Conservation (phyloP, 129 eudicot species). For the Flaveria sonorensis region DNA sequence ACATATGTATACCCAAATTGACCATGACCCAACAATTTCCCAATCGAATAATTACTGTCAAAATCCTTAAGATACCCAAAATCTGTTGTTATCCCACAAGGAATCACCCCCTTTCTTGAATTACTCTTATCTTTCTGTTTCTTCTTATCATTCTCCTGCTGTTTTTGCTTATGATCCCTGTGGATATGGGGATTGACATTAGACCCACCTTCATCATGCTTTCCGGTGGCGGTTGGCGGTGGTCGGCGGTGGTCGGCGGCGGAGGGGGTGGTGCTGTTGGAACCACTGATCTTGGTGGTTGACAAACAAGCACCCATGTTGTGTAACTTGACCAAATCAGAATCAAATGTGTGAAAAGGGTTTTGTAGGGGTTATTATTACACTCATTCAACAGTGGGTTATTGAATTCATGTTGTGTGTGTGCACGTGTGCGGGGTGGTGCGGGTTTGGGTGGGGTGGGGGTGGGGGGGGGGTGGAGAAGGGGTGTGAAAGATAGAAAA, state of each 20-base stretch:
- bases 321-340: constrained; percentile 19
- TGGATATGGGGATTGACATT: constrained; percentile 1
- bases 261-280: constrained; percentile 41
- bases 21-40: constrained; percentile 97
- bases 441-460: too few relatives aligned
- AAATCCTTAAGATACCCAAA: constrained; percentile 89
- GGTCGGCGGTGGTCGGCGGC: constrained; percentile 27
- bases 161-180: constrained; percentile 12
- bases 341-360: constrained; percentile 16
- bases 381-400: constrained; percentile 14
- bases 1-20: constrained; percentile 97
- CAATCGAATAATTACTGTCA: constrained; percentile 61
- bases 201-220: constrained; percentile 16
- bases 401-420: not conserved
- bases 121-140: constrained; percentile 9
- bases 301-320: constrained; percentile 45
- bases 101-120: constrained; percentile 46
- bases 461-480: not conserved
- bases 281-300: constrained; percentile 43
- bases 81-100: constrained; percentile 89
- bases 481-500: not conserved
- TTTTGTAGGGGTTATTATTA: constrained; percentile 5
- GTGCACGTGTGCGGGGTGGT: too few relatives aligned
- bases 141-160: constrained; percentile 4
- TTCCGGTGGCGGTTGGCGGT: constrained; percentile 12